Conservation (phyloP, 2,329 filamentous ascomycete species). For the Bipolaris zeicola region DNA sequence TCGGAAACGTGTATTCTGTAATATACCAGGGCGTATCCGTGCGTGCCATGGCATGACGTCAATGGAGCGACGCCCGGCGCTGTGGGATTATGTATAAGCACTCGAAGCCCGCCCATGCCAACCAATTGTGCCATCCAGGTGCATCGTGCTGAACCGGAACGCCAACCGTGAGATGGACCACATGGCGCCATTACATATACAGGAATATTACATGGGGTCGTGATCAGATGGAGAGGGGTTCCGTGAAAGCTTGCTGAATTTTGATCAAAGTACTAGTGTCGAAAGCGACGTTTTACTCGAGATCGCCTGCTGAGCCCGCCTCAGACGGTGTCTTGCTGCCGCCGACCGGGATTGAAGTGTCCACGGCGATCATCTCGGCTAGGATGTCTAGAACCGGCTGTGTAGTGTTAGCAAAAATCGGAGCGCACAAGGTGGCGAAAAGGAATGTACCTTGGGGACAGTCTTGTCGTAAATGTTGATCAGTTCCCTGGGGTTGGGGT, state of each 20-base stretch:
- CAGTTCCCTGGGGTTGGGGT: slow-evolving; percentile 88
- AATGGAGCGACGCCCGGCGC: slow-evolving; percentile 16
- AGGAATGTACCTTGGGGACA: slow-evolving; percentile 76
- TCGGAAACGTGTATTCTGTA: slow-evolving; percentile 39
- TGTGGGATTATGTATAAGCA: slow-evolving; percentile 22
- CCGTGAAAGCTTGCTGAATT: slow-evolving; percentile 21
- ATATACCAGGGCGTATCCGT: slow-evolving; percentile 38
- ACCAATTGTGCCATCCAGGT: slow-evolving; percentile 21
- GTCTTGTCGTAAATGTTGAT: slow-evolving; percentile 99
- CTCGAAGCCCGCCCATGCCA: slow-evolving; percentile 29
- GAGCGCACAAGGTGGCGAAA: slow-evolving; percentile 10
- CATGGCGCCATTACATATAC: slow-evolving; percentile 43
- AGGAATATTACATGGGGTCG: slow-evolving; percentile 42
- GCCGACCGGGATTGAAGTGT: slow-evolving; percentile 62
- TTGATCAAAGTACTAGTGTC: slow-evolving; percentile 11
- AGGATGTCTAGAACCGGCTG: slow-evolving; percentile 92
- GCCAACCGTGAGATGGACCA: slow-evolving; percentile 29
- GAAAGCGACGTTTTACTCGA: slow-evolving; percentile 33
- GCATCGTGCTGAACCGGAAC: slow-evolving; percentile 33
- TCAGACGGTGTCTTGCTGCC: slow-evolving; percentile 46
- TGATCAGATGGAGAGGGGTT: slow-evolving; percentile 26
- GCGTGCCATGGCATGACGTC: slow-evolving; percentile 27
- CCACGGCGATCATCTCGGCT: slow-evolving; percentile 96
- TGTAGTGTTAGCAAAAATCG: slow-evolving; percentile 20
- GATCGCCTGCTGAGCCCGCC: slow-evolving; percentile 40